These are phyloP conservation scores for Eucalyptus guilfoylei DNA, from an alignment of 345 rosid species.

Conservation along the genomic window DNA sequence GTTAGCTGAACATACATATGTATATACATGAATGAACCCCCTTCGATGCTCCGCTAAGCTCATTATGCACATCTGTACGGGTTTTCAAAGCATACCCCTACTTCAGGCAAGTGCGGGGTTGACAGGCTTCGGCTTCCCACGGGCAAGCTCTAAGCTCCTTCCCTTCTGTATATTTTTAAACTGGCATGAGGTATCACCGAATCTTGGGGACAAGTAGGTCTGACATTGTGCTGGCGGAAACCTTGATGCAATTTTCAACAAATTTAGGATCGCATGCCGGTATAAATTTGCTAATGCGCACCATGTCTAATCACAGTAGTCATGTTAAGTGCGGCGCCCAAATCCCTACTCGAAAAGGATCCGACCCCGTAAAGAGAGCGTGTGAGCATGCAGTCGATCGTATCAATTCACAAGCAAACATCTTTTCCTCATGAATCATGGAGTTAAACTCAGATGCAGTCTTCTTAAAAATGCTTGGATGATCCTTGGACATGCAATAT, in stretches of 20 bases:
- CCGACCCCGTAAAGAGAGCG: not conserved
- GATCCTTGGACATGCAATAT: not conserved
- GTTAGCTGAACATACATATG: not conserved
- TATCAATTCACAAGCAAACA: not conserved
- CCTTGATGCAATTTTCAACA: not conserved
- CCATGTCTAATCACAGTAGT: not conserved
- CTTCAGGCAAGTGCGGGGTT: not conserved
- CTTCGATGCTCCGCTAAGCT: not conserved
- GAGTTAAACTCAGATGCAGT: not conserved
- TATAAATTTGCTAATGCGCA: not conserved
- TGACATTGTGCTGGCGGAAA: slow-evolving; percentile 37
- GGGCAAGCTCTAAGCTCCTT: not conserved
- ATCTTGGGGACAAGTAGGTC: slow-evolving; percentile 49
- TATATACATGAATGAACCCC: not conserved
- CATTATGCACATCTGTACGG: not conserved
- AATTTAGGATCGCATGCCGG: not conserved
- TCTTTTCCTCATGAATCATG: not conserved
- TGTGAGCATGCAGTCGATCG: not conserved
- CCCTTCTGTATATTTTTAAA: not conserved
- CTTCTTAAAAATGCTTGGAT: not conserved
- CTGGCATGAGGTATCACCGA: slow-evolving; percentile 15
- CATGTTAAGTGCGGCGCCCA: not conserved
- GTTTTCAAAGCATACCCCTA: not conserved
- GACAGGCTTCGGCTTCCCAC: not conserved
- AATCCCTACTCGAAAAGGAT: not conserved